Conservation (phyloP, 768 basidiomycete species). For the Collybiopsis confluens region DNA sequence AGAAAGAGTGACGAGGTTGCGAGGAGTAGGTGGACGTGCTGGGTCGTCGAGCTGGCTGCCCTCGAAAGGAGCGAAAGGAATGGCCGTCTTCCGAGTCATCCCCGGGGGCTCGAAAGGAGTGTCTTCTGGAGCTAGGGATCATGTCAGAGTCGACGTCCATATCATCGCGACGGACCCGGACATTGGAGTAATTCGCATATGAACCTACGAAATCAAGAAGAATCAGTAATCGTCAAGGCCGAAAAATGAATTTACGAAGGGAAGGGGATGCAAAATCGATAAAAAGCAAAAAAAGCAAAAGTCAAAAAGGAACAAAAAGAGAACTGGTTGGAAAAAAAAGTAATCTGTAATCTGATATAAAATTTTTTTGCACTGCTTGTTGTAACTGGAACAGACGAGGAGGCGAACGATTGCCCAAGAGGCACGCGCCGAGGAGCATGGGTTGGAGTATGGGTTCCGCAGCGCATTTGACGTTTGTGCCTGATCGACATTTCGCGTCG, state of each 20-base stretch:
- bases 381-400: too few species aligned
- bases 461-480: background rate
- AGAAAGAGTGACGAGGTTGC: slow-evolving; percentile 8
- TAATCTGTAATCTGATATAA: too few species aligned
- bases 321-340: too few species aligned
- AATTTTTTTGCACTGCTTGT: too few species aligned
- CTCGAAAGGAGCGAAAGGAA: slow-evolving; percentile 17
- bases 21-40: slow-evolving; percentile 15
- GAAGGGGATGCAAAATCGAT: background rate
- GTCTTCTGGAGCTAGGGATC: slow-evolving; percentile 6
- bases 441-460: too few species aligned
- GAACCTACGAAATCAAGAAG: background rate
- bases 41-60: background rate
- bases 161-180: background rate
- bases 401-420: too few species aligned
- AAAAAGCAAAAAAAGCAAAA: background rate
- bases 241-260: background rate
- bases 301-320: too few species aligned
- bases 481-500: background rate
- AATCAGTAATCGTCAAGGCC: too few species aligned
- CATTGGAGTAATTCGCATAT: background rate
- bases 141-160: slow-evolving; percentile 9
- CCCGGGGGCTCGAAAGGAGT: slow-evolving; percentile 3
- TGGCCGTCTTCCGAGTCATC: background rate
- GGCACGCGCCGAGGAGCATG: too few species aligned